Evolutionary conservation across 768 basidiomycete genomes (phyloP).

Genomic region (Leccinellum rugosiceps): DNA sequence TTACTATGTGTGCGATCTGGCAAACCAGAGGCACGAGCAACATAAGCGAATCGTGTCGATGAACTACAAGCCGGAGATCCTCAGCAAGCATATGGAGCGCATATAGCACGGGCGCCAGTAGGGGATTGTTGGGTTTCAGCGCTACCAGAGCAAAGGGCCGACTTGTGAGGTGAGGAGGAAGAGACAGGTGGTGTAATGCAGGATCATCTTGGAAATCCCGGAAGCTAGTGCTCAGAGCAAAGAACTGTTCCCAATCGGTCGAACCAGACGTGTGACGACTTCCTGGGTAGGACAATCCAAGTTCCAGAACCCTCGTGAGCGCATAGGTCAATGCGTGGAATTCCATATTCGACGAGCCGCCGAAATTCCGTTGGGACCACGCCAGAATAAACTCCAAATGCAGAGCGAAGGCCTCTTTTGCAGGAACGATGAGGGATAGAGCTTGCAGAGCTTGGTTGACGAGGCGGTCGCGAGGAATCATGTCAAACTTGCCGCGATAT

Average conservation of each 20-base stretch:
- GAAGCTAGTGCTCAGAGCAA: conserved; percentile 40
- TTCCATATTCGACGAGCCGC: conserved; percentile 45
- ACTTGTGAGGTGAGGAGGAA: conserved; percentile 33
- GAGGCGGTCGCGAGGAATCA: conserved; percentile 53
- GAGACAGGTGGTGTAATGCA: conserved; percentile 44
- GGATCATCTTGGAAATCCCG: conserved; percentile 58
- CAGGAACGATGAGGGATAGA: conserved; percentile 59
- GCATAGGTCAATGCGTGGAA: conserved; percentile 56
- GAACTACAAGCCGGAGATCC: conserved; percentile 56
- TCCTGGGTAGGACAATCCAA: conserved; percentile 28
- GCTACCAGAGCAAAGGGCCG: conserved; percentile 20
- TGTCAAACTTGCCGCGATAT: conserved; percentile 49
- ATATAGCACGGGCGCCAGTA: conserved; percentile 60
- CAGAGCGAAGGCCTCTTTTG: conserved; percentile 51
- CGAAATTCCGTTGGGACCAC: conserved; percentile 51
- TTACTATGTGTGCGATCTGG: conserved; percentile 55
- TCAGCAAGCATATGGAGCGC: conserved; percentile 81
- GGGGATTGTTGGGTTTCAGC: conserved; percentile 36
- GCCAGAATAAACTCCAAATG: conserved; percentile 53
- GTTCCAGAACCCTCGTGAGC: conserved; percentile 46
- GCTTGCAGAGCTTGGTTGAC: conserved; percentile 58
- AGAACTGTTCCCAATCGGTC: conserved; percentile 48
- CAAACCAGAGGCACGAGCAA: conserved; percentile 63
- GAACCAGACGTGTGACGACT: conserved; percentile 11
- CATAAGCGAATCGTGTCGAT: conserved; percentile 53